Base-by-base conservation (phyloP, 257 asterid species). In the Rehmannia glutinosa region DNA sequence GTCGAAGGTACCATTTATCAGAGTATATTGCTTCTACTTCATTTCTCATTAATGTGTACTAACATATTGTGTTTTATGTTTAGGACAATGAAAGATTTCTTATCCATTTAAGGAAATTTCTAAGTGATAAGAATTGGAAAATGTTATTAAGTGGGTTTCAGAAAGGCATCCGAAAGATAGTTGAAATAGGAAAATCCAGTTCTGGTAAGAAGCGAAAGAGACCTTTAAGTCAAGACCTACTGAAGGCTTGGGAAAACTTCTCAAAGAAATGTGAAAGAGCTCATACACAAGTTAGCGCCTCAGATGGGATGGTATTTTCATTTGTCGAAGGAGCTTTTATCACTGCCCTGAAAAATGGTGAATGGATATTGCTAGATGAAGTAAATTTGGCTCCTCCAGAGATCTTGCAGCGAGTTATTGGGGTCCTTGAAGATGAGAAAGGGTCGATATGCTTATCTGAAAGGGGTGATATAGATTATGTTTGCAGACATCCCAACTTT, bases 381-480 rank as follows among this genome's bases (percentile, higher is more conserved):
- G 86, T 93, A 66, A 93, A 93, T 83, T 87, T 93, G 90, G 99
- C 97, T 74, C 96, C 99, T 76, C 96, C 96, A 60, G 99, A 93
- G 83, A 88, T 88, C 73, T 79, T 93, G 83, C 97, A 93, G 88
- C 84, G 97, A 77, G 69, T 90, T 75, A 80, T 80, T 53, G 96
- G 96, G 65, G 97, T 90, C 55, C 96, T 93, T 74, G 99, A 90
- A 70, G 86, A 83, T 70, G 97, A 85, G 77, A 82, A 79, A 62
- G 99, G 96, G 35, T 93, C 99, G 5, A 73, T 93, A 41, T 88
- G 96, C 79, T 84, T 93, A 85, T 74, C 97, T 72, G 99, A 93
- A 80, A 81, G 94, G 74, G 99, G 99, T 66, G 99, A 93, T 80
- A 68, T 85, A 68, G 84, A 86, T 69, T 82, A 85, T 73, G 75